A percentile compares a stretch with the other conserved stretches of the same genome.
Evolutionary conservation across 345 rosid species (phyloP).

Genomic region (Linum lewisii): DNA sequence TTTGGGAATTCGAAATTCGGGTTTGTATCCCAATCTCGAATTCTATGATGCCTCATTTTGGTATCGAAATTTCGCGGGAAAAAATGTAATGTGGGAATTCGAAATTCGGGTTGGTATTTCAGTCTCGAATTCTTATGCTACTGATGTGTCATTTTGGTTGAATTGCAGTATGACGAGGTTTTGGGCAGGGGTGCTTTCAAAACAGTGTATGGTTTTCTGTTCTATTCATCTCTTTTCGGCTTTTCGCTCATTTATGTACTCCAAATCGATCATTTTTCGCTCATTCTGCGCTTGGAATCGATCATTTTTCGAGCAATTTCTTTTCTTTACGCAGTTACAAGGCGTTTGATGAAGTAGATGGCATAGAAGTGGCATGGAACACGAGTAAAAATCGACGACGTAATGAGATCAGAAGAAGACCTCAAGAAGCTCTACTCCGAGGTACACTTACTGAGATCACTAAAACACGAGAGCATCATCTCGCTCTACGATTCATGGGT

Average conservation of each 20-base stretch:
- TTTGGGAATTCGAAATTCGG: too few species aligned
- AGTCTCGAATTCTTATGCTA: too few species aligned
- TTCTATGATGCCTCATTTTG: too few species aligned
- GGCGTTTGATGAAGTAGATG: conserved; percentile 11
- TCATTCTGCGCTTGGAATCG: background rate
- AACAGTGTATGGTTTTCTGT: background rate
- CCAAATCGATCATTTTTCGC: background rate
- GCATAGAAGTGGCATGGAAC: conserved; percentile 11
- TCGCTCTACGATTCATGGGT: conserved; percentile 5
- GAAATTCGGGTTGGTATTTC: too few species aligned
- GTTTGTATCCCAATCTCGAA: too few species aligned
- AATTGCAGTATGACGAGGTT: conserved; percentile 3
- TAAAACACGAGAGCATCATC: conserved; percentile 3
- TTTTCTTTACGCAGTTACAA: conserved; percentile 1
- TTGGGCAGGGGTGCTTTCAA: conserved; percentile 8
- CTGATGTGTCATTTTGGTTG: background rate
- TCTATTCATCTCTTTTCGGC: background rate
- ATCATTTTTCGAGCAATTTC: background rate
- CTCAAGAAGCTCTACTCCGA: conserved; percentile 5
- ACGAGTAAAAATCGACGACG: conserved; percentile 6
- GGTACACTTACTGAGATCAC: conserved; percentile 5
- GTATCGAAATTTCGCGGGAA: too few species aligned
- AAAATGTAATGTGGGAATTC: too few species aligned
- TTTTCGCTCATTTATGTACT: background rate
- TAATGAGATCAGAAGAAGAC: conserved; percentile 1